These are phyloP conservation scores for Xylaria grammica DNA, from an alignment of 495 filamentous ascomycete species.

Conservation along the genomic window DNA sequence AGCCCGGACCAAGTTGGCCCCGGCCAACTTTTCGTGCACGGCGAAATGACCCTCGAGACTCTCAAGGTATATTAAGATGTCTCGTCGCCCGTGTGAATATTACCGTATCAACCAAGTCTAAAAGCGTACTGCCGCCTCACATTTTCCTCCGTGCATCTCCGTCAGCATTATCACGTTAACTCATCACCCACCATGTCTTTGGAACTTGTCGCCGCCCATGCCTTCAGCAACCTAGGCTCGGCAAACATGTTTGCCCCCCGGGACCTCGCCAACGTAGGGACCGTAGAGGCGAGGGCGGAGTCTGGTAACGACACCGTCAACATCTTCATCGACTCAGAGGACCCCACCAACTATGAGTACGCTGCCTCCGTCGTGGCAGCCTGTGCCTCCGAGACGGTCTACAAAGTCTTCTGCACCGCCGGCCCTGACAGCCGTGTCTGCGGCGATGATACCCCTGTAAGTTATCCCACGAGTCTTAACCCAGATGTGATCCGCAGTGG, in stretches of 20 bases:
- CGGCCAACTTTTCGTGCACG: too few species aligned
- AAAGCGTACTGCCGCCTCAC: neutral
- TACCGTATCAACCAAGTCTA: neutral
- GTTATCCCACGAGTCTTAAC: neutral
- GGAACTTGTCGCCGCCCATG: constrained; percentile 9
- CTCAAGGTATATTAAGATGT: neutral
- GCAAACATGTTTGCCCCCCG: neutral
- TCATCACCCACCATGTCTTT: constrained; percentile 8
- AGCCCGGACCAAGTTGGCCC: too few species aligned
- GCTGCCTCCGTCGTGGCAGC: constrained; percentile 6
- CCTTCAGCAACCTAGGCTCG: neutral
- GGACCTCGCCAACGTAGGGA: neutral
- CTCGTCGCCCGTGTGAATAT: neutral
- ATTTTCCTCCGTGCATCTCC: neutral
- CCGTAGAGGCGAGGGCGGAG: constrained; percentile 1
- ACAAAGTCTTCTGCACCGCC: neutral
- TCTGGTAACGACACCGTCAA: neutral
- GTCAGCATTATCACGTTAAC: neutral
- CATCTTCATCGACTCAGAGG: constrained; percentile 8
- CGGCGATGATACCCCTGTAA: neutral
- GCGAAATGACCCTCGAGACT: too few species aligned
- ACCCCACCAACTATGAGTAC: neutral
- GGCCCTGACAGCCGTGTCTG: neutral
- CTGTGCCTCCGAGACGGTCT: constrained; percentile 2
- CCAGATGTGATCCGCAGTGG: neutral